Evolutionary conservation across 1,139 yeast genomes (phyloP).

Genomic region (Suhomyces wounanorum): DNA sequence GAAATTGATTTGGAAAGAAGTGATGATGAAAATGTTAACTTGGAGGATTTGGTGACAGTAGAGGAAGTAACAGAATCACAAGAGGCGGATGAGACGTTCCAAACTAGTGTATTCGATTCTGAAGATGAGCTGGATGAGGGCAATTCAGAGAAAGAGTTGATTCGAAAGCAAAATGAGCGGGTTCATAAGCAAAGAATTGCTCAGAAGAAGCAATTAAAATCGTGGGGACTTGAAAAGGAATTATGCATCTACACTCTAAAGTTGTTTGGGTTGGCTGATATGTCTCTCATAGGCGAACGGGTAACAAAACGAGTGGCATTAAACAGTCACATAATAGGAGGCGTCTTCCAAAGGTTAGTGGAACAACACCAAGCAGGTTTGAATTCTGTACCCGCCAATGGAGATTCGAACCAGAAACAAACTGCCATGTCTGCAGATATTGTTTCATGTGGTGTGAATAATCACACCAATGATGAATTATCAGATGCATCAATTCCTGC

Average conservation of each 20-base stretch:
- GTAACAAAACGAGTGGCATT: slow-evolving; percentile 44
- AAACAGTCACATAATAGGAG: slow-evolving; percentile 53
- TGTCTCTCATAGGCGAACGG: slow-evolving; percentile 36
- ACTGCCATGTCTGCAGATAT: neutral
- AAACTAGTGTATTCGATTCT: slow-evolving; percentile 20
- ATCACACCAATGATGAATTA: neutral
- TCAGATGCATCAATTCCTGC: neutral
- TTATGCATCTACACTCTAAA: slow-evolving; percentile 56
- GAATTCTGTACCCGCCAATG: neutral
- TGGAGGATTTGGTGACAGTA: slow-evolving; percentile 35
- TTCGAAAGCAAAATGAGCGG: slow-evolving; percentile 10
- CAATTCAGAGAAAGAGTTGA: slow-evolving; percentile 12
- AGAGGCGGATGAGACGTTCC: slow-evolving; percentile 13
- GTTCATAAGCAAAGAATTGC: slow-evolving; percentile 14
- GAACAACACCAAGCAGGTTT: slow-evolving; percentile 18
- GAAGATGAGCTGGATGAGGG: slow-evolving; percentile 24
- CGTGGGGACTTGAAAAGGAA: slow-evolving; percentile 44
- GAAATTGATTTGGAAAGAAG: slow-evolving; percentile 51
- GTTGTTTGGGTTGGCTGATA: slow-evolving; percentile 45
- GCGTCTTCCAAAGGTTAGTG: slow-evolving; percentile 29
- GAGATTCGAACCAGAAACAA: neutral
- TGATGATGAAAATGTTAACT: slow-evolving; percentile 60
- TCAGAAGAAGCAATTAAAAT: slow-evolving; percentile 15
- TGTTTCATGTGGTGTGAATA: neutral
- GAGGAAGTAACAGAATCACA: slow-evolving; percentile 16